A percentile compares a stretch with the other conserved stretches of the same genome.
These are phyloP conservation scores for Trichophyton equinum DNA, from an alignment of 2,329 filamentous ascomycete species.

Conservation along the genomic window DNA sequence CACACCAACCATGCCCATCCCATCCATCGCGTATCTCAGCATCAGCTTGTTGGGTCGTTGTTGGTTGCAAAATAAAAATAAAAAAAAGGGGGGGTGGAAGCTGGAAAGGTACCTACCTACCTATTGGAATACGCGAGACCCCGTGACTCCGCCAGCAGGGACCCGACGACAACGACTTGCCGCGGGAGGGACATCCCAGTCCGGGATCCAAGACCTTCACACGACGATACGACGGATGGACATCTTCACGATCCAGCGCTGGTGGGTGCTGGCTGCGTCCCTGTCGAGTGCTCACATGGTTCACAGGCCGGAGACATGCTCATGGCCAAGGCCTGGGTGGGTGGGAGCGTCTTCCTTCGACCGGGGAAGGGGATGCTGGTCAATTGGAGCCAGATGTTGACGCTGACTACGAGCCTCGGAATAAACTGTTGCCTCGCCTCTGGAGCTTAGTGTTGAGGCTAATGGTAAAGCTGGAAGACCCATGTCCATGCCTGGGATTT, in stretches of 20 bases:
- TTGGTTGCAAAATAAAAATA: not conserved
- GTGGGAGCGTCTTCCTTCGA: too few species aligned
- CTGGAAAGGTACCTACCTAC: too few species aligned
- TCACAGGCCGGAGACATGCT: too few species aligned
- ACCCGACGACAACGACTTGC: too few species aligned
- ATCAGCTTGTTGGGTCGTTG: too few species aligned
- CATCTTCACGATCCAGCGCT: not conserved
- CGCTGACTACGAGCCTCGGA: not conserved
- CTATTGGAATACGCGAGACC: not conserved
- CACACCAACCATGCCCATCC: not conserved
- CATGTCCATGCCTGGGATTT: not conserved
- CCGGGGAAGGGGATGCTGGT: not conserved
- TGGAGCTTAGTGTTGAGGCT: not conserved
- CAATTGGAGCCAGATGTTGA: not conserved
- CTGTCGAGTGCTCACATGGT: too few species aligned
- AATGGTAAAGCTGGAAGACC: not conserved
- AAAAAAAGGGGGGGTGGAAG: not conserved
- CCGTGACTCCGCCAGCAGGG: slow-evolving; percentile 15
- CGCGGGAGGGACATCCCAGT: slow-evolving; percentile 24
- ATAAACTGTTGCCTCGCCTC: not conserved
- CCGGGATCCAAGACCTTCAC: slow-evolving; percentile 19
- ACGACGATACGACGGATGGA: not conserved
- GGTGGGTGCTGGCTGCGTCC: not conserved
- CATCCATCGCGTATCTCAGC: not conserved
- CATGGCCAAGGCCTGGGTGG: too few species aligned